Percentiles rank a stretch among this genome's conserved stretches.
phyloP scores from a whole-genome alignment of 257 asterid genomes.

The Vinca minor region DNA sequence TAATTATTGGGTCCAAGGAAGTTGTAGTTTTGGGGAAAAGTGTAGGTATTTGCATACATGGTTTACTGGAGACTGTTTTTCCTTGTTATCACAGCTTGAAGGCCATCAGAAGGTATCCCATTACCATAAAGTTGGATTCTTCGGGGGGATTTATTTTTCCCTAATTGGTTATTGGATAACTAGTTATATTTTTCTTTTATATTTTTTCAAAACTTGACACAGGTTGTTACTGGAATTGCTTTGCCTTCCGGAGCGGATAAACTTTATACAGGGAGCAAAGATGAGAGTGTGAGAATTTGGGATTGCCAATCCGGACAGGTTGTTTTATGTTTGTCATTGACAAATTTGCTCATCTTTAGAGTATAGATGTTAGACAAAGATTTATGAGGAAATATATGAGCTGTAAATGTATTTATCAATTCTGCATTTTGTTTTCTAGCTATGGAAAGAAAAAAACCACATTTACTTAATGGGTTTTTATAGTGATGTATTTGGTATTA shows the following conservation, averaged over 20 bases:
- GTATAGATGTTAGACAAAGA: background rate
- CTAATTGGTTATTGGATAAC: background rate
- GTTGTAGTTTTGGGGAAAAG: slow-evolving; percentile 59
- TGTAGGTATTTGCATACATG: slow-evolving; percentile 88
- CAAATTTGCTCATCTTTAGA: background rate
- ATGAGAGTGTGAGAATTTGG: slow-evolving; percentile 87
- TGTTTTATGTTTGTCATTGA: slow-evolving; percentile 8
- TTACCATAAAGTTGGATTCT: background rate
- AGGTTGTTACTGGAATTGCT: slow-evolving; percentile 90
- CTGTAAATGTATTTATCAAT: background rate
- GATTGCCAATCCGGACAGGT: slow-evolving; percentile 99
- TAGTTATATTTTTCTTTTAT: background rate
- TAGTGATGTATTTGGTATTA: too few relatives aligned
- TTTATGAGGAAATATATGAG: background rate
- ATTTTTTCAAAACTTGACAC: slow-evolving; percentile 20
- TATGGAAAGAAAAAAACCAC: background rate
- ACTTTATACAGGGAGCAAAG: slow-evolving; percentile 88
- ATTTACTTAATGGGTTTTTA: background rate
- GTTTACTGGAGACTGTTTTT: slow-evolving; percentile 65
- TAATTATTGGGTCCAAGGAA: slow-evolving; percentile 60
- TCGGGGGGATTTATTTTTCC: background rate
- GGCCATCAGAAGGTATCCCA: slow-evolving; percentile 77
- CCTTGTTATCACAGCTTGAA: slow-evolving; percentile 65
- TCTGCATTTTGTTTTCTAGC: background rate
- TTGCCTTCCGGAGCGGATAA: slow-evolving; percentile 84